phyloP scores from a whole-genome alignment of 2,329 filamentous ascomycete genomes.

The Alternaria brassicicola region DNA sequence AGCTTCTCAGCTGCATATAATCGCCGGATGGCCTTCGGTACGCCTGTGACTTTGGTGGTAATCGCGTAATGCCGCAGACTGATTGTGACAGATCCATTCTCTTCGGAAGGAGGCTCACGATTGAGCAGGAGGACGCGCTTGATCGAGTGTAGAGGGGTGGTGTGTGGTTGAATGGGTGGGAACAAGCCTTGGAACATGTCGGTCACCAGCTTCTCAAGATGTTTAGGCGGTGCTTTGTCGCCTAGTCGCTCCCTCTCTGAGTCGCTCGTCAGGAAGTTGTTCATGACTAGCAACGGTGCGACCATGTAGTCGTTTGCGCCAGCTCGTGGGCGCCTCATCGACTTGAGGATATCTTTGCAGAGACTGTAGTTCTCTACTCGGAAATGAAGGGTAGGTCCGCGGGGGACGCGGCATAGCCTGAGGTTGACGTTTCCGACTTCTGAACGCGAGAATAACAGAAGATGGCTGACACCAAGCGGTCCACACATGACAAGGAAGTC shows the following conservation, averaged over 20 bases:
- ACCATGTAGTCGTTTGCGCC: constrained; percentile 81
- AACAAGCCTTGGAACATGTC: constrained; percentile 97
- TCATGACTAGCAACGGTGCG: constrained; percentile 95
- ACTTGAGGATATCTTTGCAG: constrained; percentile 84
- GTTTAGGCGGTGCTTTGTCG: constrained; percentile 77
- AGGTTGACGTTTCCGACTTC: constrained; percentile 90
- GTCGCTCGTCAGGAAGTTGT: constrained; percentile 81
- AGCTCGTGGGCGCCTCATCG: constrained; percentile 81
- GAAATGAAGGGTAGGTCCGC: constrained; percentile 93
- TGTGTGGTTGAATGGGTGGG: constrained; percentile 91
- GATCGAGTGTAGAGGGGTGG: constrained; percentile 89
- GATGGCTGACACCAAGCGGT: constrained; percentile 87
- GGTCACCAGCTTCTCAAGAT: constrained; percentile 90
- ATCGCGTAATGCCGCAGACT: constrained; percentile 95
- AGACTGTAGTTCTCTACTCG: constrained; percentile 93
- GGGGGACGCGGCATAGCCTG: constrained; percentile 82
- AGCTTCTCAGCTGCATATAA: constrained; percentile 86
- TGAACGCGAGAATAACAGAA: constrained; percentile 91
- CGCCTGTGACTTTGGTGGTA: constrained; percentile 81
- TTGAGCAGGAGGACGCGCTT: constrained; percentile 89
- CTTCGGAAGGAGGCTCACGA: constrained; percentile 63
- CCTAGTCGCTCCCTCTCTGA: constrained; percentile 37
- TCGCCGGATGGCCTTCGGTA: constrained; percentile 82
- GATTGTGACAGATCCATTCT: constrained; percentile 71
- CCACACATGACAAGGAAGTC: constrained; percentile 97